A percentile compares a stretch with the other conserved stretches of the same genome.
phyloP scores from a whole-genome alignment of 139 green algal species.

The Picochlorum sp. region DNA sequence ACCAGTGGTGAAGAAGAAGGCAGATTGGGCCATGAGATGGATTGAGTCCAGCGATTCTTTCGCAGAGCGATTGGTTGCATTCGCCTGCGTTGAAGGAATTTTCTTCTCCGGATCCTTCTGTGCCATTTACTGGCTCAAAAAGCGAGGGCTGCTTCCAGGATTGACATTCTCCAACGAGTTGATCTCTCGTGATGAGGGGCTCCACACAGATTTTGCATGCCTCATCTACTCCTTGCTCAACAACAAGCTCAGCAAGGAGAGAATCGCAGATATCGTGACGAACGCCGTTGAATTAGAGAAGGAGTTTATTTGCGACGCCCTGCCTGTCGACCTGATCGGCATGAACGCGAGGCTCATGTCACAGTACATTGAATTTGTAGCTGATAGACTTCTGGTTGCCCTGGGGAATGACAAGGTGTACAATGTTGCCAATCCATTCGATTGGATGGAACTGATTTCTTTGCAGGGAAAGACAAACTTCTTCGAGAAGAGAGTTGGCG shows the following conservation, averaged over 20 bases:
- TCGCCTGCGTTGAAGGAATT: conserved; percentile 96
- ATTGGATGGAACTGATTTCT: conserved; percentile 95
- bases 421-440: conserved; percentile 81
- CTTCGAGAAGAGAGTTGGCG: conserved; percentile 89
- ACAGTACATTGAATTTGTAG: conserved; percentile 96
- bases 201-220: conserved; percentile 98
- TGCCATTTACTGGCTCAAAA: conserved; percentile 99
- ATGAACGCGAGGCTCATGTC: conserved; percentile 73
- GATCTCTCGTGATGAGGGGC: conserved; percentile 94
- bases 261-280: conserved; percentile 66
- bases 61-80: conserved; percentile 89
- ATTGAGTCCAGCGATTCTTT: conserved; percentile 67
- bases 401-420: conserved; percentile 76
- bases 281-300: conserved; percentile 92
- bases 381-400: conserved; percentile 86
- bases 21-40: conserved; percentile 96
- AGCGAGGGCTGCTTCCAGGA: conserved; percentile 83
- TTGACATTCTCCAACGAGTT: conserved; percentile 99
- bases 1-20: conserved; percentile 85
- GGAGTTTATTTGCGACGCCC: conserved; percentile 88
- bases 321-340: conserved; percentile 78
- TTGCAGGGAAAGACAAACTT: conserved; percentile 93
- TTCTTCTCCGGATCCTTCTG: conserved; percentile 98
- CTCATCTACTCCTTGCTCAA: conserved; percentile 87
- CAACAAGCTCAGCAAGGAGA: conserved; percentile 56